Conservation (phyloP, 148 eudicot genomes). For the Cornus kousa region DNA sequence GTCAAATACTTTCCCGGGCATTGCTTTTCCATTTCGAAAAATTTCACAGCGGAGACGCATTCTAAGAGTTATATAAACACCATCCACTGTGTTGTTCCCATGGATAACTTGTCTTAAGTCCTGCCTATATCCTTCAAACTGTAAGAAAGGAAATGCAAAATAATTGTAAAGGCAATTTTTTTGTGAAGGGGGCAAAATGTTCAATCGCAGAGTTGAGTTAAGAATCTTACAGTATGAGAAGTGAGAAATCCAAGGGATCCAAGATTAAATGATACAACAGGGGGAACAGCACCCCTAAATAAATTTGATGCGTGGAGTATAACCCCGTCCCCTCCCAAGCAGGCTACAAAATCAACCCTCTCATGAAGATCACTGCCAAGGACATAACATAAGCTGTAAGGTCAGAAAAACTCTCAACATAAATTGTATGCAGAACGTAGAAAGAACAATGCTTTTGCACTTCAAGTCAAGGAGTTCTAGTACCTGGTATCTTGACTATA, state of each 20-base stretch:
- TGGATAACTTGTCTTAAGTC: conserved; percentile 82
- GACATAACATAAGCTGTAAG: background rate
- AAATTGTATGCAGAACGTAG: too few species aligned
- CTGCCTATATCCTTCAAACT: conserved; percentile 82
- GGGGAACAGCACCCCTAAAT: conserved; percentile 91
- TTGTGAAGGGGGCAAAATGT: background rate
- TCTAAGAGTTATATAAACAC: conserved; percentile 93
- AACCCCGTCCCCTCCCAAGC: conserved; percentile 98
- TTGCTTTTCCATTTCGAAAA: conserved; percentile 72
- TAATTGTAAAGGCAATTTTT: background rate
- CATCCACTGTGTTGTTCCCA: conserved; percentile 90
- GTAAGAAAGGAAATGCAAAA: conserved; percentile 20
- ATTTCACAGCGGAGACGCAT: conserved; percentile 98
- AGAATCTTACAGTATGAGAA: conserved; percentile 81
- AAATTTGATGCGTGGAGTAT: conserved; percentile 94
- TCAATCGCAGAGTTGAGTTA: conserved; percentile 11
- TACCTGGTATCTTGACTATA: conserved; percentile 97
- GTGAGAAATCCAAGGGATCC: conserved; percentile 99
- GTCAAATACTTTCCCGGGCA: conserved; percentile 97
- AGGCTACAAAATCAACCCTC: conserved; percentile 92
- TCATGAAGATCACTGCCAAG: conserved; percentile 84
- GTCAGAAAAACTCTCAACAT: background rate
- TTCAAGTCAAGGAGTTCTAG: conserved; percentile 1
- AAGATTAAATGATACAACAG: conserved; percentile 96
- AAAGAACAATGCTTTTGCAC: background rate